These are phyloP conservation scores for Candida germanica DNA, from an alignment of 805 yeast species.

Conservation along the genomic window DNA sequence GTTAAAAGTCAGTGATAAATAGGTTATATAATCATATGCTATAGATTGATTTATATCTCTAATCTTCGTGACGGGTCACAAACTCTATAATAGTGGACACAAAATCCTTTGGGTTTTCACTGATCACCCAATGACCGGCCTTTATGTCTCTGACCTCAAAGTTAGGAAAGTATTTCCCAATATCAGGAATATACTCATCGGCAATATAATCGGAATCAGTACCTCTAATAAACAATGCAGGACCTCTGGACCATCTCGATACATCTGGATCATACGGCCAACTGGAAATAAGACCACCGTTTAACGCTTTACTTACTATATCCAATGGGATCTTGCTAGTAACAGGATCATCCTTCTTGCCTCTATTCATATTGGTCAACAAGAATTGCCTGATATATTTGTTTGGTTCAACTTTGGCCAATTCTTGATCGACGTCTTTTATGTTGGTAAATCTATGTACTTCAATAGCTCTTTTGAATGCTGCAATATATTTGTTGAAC, in stretches of 20 bases:
- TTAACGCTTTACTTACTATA: constrained; percentile 61
- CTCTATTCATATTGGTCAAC: constrained; percentile 60
- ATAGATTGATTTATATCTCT: constrained; percentile 1
- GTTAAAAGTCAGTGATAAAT: constrained; percentile 26
- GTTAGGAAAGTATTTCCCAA: constrained; percentile 75
- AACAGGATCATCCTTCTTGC: constrained; percentile 37
- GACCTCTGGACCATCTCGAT: constrained; percentile 57
- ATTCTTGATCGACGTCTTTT: constrained; percentile 64
- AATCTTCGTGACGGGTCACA: constrained; percentile 48
- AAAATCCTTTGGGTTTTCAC: constrained; percentile 81
- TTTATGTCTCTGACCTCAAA: constrained; percentile 73
- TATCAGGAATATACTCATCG: constrained; percentile 72
- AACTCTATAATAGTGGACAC: constrained; percentile 59
- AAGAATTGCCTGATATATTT: constrained; percentile 71
- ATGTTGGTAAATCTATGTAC: constrained; percentile 43
- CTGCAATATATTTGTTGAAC: constrained; percentile 66
- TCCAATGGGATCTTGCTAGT: constrained; percentile 68
- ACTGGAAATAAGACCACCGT: constrained; percentile 62
- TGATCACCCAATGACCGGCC: constrained; percentile 91
- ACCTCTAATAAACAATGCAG: constrained; percentile 79
- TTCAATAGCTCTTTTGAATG: constrained; percentile 56
- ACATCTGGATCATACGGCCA: constrained; percentile 68
- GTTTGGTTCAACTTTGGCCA: constrained; percentile 61
- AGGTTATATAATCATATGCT: constrained; percentile 2
- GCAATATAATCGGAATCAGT: constrained; percentile 71